Evolutionary conservation across 1,284 basidiomycete genomes (phyloP).

Genomic region (Melampsora larici-populina): DNA sequence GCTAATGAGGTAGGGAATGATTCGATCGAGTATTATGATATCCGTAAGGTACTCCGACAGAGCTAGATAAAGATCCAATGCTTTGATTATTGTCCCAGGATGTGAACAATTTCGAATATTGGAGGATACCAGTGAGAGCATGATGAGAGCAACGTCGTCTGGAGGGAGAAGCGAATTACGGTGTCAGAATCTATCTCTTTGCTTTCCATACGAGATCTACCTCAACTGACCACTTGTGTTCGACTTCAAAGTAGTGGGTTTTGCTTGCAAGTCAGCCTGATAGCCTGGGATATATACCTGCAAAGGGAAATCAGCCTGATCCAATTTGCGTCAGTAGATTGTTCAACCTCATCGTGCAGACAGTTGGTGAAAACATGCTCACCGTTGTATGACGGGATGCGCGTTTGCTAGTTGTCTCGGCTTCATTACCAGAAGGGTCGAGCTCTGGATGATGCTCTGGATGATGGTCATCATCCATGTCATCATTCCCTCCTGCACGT

Average conservation of each 20-base stretch:
- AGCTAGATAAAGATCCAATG: slow-evolving; percentile 81
- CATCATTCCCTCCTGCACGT: slow-evolving; percentile 12
- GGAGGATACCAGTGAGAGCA: slow-evolving; percentile 79
- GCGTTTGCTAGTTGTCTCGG: slow-evolving; percentile 5
- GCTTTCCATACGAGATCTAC: not conserved
- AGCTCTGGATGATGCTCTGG: slow-evolving; percentile 9
- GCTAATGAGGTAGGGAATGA: slow-evolving; percentile 86
- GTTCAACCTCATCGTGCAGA: not conserved
- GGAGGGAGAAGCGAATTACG: slow-evolving; percentile 10
- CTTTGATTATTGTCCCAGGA: slow-evolving; percentile 79
- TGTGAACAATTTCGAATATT: slow-evolving; percentile 84
- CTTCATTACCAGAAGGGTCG: slow-evolving; percentile 12
- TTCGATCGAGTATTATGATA: slow-evolving; percentile 89
- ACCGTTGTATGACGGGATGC: slow-evolving; percentile 24
- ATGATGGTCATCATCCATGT: not conserved
- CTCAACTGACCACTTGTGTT: not conserved
- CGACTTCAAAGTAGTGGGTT: not conserved
- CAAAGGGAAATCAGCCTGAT: slow-evolving; percentile 34
- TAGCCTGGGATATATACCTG: slow-evolving; percentile 36
- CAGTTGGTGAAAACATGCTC: not conserved
- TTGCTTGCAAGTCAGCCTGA: not conserved
- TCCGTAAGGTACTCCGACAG: slow-evolving; percentile 80
- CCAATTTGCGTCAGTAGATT: not conserved
- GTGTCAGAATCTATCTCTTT: not conserved
- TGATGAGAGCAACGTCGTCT: slow-evolving; percentile 76